phyloP scores from a whole-genome alignment of 345 rosid genomes.

The Geranium rotundifolium region DNA sequence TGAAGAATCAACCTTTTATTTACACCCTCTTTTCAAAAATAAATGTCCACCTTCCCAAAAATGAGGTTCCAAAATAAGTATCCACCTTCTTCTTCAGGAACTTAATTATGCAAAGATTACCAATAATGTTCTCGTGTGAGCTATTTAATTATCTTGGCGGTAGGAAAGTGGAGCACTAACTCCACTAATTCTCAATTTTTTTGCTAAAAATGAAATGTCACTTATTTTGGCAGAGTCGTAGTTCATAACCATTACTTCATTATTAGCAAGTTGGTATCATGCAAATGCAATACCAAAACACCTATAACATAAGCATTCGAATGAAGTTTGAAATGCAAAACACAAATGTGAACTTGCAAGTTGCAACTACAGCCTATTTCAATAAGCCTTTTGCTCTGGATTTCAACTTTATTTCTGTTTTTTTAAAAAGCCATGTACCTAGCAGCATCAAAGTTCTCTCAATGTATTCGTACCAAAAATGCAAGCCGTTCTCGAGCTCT shows the following conservation, averaged over 20 bases:
- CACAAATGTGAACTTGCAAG: background rate
- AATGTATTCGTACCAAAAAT: background rate
- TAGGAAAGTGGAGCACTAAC: too few relatives aligned
- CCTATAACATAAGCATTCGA: background rate
- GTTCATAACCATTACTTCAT: background rate
- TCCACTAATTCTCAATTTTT: too few relatives aligned
- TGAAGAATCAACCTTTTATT: too few relatives aligned
- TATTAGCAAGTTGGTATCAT: background rate
- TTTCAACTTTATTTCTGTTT: background rate
- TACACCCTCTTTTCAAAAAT: too few relatives aligned
- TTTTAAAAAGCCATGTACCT: background rate
- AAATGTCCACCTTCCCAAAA: too few relatives aligned
- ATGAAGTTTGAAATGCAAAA: background rate
- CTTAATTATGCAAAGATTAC: too few relatives aligned
- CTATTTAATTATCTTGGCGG: too few relatives aligned
- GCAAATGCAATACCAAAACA: background rate
- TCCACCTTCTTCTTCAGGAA: too few relatives aligned
- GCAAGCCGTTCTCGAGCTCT: background rate
- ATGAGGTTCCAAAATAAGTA: too few relatives aligned
- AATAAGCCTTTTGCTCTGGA: background rate
- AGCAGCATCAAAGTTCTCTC: background rate
- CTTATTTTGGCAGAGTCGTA: too few relatives aligned
- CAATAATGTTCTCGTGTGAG: too few relatives aligned
- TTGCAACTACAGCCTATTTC: background rate
- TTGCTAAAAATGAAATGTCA: too few relatives aligned